Percentiles rank a stretch among this genome's conserved stretches.
Evolutionary conservation across 345 rosid species (phyloP).

Genomic region (Camelina hispida): DNA sequence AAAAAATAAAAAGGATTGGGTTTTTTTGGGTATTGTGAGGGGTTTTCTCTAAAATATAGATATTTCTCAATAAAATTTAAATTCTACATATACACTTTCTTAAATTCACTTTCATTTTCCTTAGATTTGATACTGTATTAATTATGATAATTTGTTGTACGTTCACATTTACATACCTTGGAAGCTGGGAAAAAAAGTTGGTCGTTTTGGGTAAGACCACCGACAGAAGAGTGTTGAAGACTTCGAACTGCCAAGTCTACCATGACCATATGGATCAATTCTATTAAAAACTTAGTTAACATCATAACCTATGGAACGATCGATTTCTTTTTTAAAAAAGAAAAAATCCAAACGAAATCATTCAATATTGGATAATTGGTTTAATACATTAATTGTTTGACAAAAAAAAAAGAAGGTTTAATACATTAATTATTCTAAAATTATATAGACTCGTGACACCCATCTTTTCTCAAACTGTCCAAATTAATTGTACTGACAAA

Average conservation of each 20-base stretch:
- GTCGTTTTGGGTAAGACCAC: slow-evolving; percentile 43
- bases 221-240: slow-evolving; percentile 35
- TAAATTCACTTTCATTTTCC: background rate
- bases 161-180: background rate
- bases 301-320: too few species aligned
- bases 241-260: slow-evolving; percentile 37
- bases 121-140: background rate
- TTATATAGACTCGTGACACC: too few species aligned
- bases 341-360: too few species aligned
- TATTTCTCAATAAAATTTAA: background rate
- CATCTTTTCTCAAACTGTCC: too few species aligned
- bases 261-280: slow-evolving; percentile 19
- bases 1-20: slow-evolving; percentile 12
- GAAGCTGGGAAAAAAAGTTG: background rate
- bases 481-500: background rate
- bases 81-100: slow-evolving; percentile 9
- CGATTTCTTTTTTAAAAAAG: too few species aligned
- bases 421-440: too few species aligned
- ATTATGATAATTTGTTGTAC: background rate
- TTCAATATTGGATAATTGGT: too few species aligned
- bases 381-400: too few species aligned
- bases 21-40: background rate
- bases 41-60: background rate
- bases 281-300: background rate
- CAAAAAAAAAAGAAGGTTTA: too few species aligned